Evolutionary conservation across 2,329 filamentous ascomycete species (phyloP).

Genomic region (Chlorencoelia australis): DNA sequence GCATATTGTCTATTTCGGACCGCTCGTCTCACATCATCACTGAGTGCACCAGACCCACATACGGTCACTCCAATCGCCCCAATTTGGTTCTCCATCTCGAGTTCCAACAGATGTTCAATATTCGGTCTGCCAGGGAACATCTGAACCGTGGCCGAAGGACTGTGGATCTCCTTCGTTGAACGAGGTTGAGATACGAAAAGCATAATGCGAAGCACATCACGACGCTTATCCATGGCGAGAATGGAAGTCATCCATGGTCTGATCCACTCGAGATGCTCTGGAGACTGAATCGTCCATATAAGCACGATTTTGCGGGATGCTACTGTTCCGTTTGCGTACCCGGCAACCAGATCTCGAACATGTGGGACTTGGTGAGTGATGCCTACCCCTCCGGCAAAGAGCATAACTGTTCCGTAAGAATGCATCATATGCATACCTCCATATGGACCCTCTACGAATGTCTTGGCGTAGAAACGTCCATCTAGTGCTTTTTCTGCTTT

Average conservation of each 20-base stretch:
- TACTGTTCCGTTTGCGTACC: conserved; percentile 58
- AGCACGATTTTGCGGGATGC: conserved; percentile 63
- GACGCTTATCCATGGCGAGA: conserved; percentile 61
- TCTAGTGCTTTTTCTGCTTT: conserved; percentile 52
- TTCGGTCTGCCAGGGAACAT: conserved; percentile 78
- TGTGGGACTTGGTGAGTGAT: conserved; percentile 73
- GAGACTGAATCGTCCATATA: conserved; percentile 70
- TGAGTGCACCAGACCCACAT: conserved; percentile 63
- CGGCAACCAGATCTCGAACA: conserved; percentile 60
- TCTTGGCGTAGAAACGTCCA: conserved; percentile 51
- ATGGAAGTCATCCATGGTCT: conserved; percentile 77
- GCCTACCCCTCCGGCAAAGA: conserved; percentile 73
- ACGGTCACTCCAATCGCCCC: conserved; percentile 66
- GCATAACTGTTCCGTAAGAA: conserved; percentile 68
- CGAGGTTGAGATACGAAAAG: conserved; percentile 68
- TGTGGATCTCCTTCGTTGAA: conserved; percentile 72
- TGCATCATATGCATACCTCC: conserved; percentile 60
- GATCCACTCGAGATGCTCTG: conserved; percentile 77
- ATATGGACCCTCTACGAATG: conserved; percentile 68
- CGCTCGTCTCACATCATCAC: conserved; percentile 62
- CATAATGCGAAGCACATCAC: conserved; percentile 66
- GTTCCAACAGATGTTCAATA: conserved; percentile 59
- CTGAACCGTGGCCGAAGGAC: conserved; percentile 65
- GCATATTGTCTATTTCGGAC: conserved; percentile 54
- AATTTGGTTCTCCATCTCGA: conserved; percentile 65